These are phyloP conservation scores for Monosporascus sp. DNA, from an alignment of 2,329 filamentous ascomycete genomes.

Conservation along the genomic window DNA sequence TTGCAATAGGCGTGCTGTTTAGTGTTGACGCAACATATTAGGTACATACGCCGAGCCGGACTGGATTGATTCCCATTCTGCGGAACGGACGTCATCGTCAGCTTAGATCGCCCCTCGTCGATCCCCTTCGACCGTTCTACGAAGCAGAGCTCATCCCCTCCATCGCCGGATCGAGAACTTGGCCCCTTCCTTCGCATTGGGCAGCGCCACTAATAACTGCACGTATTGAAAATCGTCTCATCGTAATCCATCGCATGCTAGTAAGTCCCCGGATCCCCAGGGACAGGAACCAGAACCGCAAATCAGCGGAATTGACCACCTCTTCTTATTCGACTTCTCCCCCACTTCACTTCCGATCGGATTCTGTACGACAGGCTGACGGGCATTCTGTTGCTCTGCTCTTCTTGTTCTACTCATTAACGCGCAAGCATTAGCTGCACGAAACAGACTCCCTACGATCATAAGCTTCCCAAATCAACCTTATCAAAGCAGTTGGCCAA, in stretches of 20 bases:
- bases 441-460: not conserved
- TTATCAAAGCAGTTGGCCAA: too few relatives aligned
- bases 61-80: slow-evolving; percentile 5
- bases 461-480: too few relatives aligned
- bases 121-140: slow-evolving; percentile 6
- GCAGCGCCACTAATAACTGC: not conserved
- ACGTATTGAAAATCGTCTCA: not conserved
- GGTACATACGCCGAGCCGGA: not conserved
- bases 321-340: not conserved
- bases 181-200: too few relatives aligned
- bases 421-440: not conserved
- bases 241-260: too few relatives aligned
- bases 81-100: slow-evolving; percentile 14
- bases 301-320: not conserved
- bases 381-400: not conserved
- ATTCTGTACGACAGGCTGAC: not conserved
- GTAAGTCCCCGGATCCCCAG: too few relatives aligned
- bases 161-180: too few relatives aligned
- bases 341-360: not conserved
- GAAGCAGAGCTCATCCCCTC: not conserved
- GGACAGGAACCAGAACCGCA: too few relatives aligned
- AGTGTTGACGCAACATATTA: not conserved
- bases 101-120: not conserved
- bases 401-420: not conserved
- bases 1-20: too few relatives aligned